phyloP scores from a whole-genome alignment of 768 basidiomycete genomes.

The Psilocybe cubensis region DNA sequence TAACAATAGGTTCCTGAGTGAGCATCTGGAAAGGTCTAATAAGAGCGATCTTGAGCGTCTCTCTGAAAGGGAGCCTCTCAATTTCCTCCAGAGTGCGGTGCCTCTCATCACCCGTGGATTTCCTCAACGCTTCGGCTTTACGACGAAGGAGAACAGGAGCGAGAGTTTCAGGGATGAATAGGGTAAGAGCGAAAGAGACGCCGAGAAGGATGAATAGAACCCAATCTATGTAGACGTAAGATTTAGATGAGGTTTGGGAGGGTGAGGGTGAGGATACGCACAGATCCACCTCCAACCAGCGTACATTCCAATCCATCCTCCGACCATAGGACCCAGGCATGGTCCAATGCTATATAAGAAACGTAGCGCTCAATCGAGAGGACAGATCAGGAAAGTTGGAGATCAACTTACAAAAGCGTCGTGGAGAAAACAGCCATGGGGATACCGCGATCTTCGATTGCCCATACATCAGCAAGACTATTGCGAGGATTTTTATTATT shows the following conservation, averaged over 20 bases:
- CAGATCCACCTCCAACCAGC: conserved; percentile 53
- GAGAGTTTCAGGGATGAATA: conserved; percentile 57
- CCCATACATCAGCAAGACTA: conserved; percentile 45
- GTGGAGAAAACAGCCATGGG: conserved; percentile 53
- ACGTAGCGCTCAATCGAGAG: not conserved
- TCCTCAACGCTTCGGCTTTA: conserved; percentile 44
- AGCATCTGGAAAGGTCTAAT: conserved; percentile 45
- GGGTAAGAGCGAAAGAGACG: conserved; percentile 35
- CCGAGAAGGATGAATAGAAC: conserved; percentile 47
- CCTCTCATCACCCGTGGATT: conserved; percentile 38
- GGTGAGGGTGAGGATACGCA: conserved; percentile 14
- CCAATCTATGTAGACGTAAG: conserved; percentile 33
- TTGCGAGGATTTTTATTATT: not conserved
- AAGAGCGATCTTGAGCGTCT: conserved; percentile 40
- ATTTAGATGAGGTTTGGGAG: not conserved
- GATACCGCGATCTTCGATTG: conserved; percentile 43
- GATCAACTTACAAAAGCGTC: conserved; percentile 43
- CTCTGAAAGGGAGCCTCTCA: conserved; percentile 34
- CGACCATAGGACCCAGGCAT: conserved; percentile 52
- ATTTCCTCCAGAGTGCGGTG: conserved; percentile 42
- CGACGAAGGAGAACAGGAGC: conserved; percentile 47
- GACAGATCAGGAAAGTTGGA: not conserved
- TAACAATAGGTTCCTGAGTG: conserved; percentile 46
- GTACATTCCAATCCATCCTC: conserved; percentile 48
- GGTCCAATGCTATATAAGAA: conserved; percentile 40